Conservation (phyloP, 2,329 filamentous ascomycete genomes). For the Fonsecaea multimorphosa region DNA sequence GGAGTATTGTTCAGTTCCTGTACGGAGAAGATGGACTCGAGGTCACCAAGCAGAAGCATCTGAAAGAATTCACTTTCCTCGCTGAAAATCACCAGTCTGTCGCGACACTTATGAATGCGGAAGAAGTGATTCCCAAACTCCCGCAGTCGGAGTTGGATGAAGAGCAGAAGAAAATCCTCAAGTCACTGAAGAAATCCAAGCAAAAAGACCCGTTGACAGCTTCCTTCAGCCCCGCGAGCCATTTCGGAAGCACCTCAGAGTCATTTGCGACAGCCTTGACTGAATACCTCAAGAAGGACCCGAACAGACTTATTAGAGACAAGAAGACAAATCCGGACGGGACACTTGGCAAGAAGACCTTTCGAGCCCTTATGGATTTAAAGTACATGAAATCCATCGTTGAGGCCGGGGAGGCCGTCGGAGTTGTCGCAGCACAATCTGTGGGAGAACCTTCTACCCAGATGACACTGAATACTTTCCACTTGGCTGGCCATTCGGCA, state of each 20-base stretch:
- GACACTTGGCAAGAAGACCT: constrained; percentile 70
- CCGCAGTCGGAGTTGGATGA: constrained; percentile 25
- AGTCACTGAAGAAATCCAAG: constrained; percentile 62
- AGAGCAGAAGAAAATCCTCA: constrained; percentile 66
- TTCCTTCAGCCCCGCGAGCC: constrained; percentile 74
- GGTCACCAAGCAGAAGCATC: constrained; percentile 89
- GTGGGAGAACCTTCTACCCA: constrained; percentile 97
- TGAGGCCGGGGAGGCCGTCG: constrained; percentile 94
- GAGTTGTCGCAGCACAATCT: constrained; percentile 94
- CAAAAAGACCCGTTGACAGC: constrained; percentile 77
- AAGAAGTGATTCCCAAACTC: constrained; percentile 46
- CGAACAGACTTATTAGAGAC: constrained; percentile 63
- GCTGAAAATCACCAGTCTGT: constrained; percentile 84
- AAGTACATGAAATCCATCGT: constrained; percentile 93
- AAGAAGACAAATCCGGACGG: constrained; percentile 60
- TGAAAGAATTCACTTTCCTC: constrained; percentile 88
- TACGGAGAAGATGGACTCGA: constrained; percentile 97
- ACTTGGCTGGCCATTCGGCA: constrained; percentile 95
- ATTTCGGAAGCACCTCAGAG: constrained; percentile 87
- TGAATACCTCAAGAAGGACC: constrained; percentile 79
- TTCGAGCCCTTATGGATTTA: constrained; percentile 82
- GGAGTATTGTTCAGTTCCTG: constrained; percentile 89
- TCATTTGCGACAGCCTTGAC: constrained; percentile 75
- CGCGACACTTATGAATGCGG: constrained; percentile 75
- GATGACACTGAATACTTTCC: constrained; percentile 99